These are phyloP conservation scores for Saitozyma sp. DNA, from an alignment of 768 basidiomycete genomes.

Conservation along the genomic window DNA sequence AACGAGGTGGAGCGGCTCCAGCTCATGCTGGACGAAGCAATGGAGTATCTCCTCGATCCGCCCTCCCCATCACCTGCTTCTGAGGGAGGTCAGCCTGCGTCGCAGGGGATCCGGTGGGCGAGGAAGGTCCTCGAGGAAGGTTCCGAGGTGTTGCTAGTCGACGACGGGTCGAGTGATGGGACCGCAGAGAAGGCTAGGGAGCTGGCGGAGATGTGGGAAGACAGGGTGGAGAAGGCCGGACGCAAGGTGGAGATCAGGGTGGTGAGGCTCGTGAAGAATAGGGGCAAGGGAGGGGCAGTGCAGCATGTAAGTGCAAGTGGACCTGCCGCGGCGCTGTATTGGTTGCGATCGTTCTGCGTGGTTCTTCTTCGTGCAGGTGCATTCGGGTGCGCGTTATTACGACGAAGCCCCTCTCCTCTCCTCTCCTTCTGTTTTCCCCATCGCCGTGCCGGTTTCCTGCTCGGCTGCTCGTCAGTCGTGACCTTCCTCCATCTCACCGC, in stretches of 20 bases:
- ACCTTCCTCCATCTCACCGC: no score
- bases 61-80: background rate
- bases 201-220: slow-evolving; percentile 58
- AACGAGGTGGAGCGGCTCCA: slow-evolving; percentile 85
- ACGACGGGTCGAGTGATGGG: slow-evolving; percentile 81
- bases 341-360: no score
- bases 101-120: background rate
- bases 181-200: slow-evolving; percentile 68
- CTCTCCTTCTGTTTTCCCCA: no score
- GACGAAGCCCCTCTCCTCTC: background rate
- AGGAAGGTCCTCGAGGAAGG: slow-evolving; percentile 35
- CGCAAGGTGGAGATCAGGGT: slow-evolving; percentile 63
- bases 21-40: slow-evolving; percentile 73
- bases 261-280: slow-evolving; percentile 72
- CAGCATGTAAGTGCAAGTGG: slow-evolving; percentile 59
- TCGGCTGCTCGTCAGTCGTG: no score
- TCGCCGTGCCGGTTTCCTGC: no score
- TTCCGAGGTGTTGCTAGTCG: slow-evolving; percentile 78
- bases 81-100: background rate
- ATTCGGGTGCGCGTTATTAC: background rate
- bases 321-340: background rate
- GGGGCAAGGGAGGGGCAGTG: slow-evolving; percentile 91
- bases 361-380: no score
- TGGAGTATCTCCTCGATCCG: slow-evolving; percentile 53
- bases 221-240: background rate